These are phyloP conservation scores for Cylindrotheca closterium DNA, from an alignment of 108 stramenopile species.

Conservation along the genomic window DNA sequence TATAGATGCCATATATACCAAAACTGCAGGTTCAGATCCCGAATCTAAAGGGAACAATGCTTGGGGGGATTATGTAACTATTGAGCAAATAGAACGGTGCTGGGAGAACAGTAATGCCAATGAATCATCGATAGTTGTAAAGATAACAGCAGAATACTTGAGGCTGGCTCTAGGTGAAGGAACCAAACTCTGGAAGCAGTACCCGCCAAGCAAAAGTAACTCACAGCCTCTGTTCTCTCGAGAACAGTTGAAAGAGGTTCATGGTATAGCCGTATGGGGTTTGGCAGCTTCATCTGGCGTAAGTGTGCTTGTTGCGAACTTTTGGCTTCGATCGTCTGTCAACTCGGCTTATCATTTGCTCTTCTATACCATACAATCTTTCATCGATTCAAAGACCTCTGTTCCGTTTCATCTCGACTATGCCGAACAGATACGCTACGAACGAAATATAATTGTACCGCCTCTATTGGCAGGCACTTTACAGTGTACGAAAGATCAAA, in stretches of 20 bases:
- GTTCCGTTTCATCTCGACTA: conserved; percentile 86
- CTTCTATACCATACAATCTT: too few relatives aligned
- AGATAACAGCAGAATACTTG: conserved; percentile 12
- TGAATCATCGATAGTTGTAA: not conserved
- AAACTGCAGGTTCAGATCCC: conserved; percentile 5
- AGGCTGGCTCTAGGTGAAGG: conserved; percentile 8
- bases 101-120: conserved; percentile 16
- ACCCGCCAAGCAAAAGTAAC: not conserved
- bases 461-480: conserved; percentile 78
- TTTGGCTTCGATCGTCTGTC: too few relatives aligned
- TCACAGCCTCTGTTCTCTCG: conserved; percentile 2
- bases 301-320: too few relatives aligned
- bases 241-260: conserved; percentile 27
- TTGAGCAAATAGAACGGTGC: conserved; percentile 44
- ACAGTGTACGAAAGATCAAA: conserved; percentile 57
- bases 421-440: conserved; percentile 79
- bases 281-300: conserved; percentile 47
- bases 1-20: conserved; percentile 35
- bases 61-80: conserved; percentile 77
- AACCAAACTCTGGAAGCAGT: not conserved
- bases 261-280: conserved; percentile 80
- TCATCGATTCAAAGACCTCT: conserved; percentile 20
- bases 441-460: conserved; percentile 71
- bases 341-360: too few relatives aligned
- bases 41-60: conserved; percentile 18